Percentiles rank a stretch among this genome's conserved stretches.
phyloP scores from a whole-genome alignment of 148 eudicot genomes.

The Rhododendron henanense region DNA sequence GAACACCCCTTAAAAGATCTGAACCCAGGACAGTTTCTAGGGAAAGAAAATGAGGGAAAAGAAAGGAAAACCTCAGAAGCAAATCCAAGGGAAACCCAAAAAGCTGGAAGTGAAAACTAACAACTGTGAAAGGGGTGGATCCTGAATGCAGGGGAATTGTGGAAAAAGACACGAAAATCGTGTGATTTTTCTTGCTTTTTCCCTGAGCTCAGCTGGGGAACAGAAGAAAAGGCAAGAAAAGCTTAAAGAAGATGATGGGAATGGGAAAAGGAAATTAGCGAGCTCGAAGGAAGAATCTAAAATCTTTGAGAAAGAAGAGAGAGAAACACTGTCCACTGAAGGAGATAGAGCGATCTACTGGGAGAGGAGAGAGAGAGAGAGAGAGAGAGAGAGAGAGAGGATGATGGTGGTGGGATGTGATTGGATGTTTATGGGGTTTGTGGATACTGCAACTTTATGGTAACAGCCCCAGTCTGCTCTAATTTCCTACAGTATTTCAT shows the following conservation, averaged over 20 bases:
- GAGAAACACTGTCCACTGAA: constrained; percentile 18
- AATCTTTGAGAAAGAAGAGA: constrained; percentile 20
- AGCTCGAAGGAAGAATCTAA: constrained; percentile 57
- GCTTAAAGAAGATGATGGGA: constrained; percentile 11
- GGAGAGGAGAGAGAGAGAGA: background rate
- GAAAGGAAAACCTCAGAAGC: background rate
- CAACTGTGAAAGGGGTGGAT: constrained; percentile 20
- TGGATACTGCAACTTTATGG: constrained; percentile 32
- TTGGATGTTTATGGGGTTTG: constrained; percentile 42
- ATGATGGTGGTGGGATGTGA: constrained; percentile 39
- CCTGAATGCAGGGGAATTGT: constrained; percentile 4
- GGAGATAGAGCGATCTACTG: background rate
- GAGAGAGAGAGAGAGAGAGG: constrained; percentile 2
- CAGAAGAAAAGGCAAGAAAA: constrained; percentile 15
- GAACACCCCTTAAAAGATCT: constrained; percentile 20
- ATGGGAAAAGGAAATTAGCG: constrained; percentile 27
- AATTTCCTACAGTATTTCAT: background rate
- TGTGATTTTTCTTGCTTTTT: constrained; percentile 17
- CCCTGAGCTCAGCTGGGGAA: constrained; percentile 19
- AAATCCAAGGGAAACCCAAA: constrained; percentile 16
- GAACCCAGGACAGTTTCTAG: constrained; percentile 16
- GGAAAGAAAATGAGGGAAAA: background rate
- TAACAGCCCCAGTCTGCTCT: background rate
- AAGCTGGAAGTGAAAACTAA: constrained; percentile 29
- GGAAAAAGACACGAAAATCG: constrained; percentile 10